Percentiles rank a stretch among this genome's conserved stretches.
phyloP scores from a whole-genome alignment of 345 rosid genomes.

The Bruguiera parviflora region DNA sequence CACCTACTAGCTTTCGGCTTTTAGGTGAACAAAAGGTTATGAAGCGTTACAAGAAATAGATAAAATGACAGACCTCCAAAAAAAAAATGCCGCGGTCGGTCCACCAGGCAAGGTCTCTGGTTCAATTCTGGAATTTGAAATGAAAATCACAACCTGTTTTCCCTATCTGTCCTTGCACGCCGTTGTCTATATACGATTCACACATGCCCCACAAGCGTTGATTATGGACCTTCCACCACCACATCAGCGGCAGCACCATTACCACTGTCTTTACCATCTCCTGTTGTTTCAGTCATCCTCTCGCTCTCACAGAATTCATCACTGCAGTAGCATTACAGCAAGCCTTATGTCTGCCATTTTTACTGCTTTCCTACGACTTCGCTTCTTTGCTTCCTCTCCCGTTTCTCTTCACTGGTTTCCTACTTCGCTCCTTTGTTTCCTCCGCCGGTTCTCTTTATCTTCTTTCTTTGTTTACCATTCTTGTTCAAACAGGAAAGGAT shows the following conservation, averaged over 20 bases:
- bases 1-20: too few species aligned
- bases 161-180: conserved; percentile 45
- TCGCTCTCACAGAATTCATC: conserved; percentile 17
- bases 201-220: conserved; percentile 45
- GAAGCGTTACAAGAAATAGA: too few species aligned
- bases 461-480: conserved; percentile 29
- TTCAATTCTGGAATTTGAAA: conserved; percentile 46
- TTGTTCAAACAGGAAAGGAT: conserved; percentile 37
- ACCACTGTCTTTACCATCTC: conserved; percentile 5
- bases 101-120: conserved; percentile 22
- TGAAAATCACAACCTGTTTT: conserved; percentile 46
- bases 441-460: conserved; percentile 18
- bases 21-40: too few species aligned
- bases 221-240: conserved; percentile 60
- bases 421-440: conserved; percentile 20
- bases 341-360: conserved; percentile 69
- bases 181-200: conserved; percentile 44
- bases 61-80: neutral
- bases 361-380: conserved; percentile 24
- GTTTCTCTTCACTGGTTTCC: conserved; percentile 24
- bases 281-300: conserved; percentile 7
- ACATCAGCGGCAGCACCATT: conserved; percentile 33
- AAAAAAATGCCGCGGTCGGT: too few species aligned
- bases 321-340: conserved; percentile 41
- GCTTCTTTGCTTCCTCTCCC: conserved; percentile 15